Evolutionary conservation across 306 rosid species (phyloP), one percentile per base, ranked within the genome.

Genomic region (Macrotyloma uniflorum): DNA sequence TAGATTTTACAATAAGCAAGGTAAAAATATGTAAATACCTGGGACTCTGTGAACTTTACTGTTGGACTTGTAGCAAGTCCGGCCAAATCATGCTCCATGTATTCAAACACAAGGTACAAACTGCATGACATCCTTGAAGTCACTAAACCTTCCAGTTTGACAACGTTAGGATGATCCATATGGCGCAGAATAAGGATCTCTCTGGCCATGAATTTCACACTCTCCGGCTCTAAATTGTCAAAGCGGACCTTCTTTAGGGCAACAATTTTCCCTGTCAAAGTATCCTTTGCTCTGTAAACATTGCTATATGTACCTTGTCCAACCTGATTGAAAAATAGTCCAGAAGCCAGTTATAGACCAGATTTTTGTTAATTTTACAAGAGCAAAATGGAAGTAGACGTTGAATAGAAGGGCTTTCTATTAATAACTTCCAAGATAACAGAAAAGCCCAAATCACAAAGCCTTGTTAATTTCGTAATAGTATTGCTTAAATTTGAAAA

Each of bases 241-340:
- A 93, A 93, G 4, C 98, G 90, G 24, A 93, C 98, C 85, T 93
- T 93, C 88, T 93, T 93, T 33, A 91, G 67, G 8, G 97, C 98
- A 69, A 93, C 98, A 54, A 91, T 82, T 85, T 91, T 88, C 64
- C 95, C 98, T 8, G 91, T 84, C 82, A 89, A 50, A 10, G 86
- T 59, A 73, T 93, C 98, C 89, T 91, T 93, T 32, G 97, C 98
- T 91, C 91, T 91, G 95, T 93, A 93, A 54, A 93, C 98, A 76
- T 93, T 93, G 83, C 97, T 89, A 75, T 93, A 93, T 38, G 97
- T 93, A 62, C 98, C 98, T 84, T 91, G 97, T 79, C 98, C 98
- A 81, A 93, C 88, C 98, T 93, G 88, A 72, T 82, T 61, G 74
- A 57, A 51, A 75, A 38, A 23, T 59, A 64, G 43, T 20, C 70